These are phyloP conservation scores for Melocanna baccifera DNA, from an alignment of 176 grass and related monocot species.

Conservation along the genomic window DNA sequence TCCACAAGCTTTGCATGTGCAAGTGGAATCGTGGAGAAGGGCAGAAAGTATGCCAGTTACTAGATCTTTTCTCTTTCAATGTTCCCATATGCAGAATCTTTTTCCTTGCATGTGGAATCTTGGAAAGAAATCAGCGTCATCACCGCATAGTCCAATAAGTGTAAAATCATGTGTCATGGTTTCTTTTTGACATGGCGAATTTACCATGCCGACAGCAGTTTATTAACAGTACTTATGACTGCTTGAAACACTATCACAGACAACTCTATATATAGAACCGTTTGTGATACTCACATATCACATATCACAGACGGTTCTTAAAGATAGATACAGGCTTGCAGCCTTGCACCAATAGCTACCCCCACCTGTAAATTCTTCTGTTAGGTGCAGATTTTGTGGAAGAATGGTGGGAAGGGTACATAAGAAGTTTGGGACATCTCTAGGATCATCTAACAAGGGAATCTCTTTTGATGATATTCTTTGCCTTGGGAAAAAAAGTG, in stretches of 20 bases:
- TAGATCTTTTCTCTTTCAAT: slow-evolving; percentile 33
- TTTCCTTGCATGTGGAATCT: slow-evolving; percentile 14
- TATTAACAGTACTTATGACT: not conserved
- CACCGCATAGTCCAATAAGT: not conserved
- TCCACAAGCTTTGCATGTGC: slow-evolving; percentile 31
- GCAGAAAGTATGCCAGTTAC: slow-evolving; percentile 33
- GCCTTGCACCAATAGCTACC: not conserved
- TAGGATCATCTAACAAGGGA: slow-evolving; percentile 12
- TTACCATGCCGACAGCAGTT: not conserved
- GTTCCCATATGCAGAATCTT: slow-evolving; percentile 15
- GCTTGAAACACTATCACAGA: too few relatives aligned
- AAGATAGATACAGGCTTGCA: not conserved
- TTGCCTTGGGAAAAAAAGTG: not conserved
- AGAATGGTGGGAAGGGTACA: not conserved
- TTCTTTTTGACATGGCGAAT: slow-evolving; percentile 11
- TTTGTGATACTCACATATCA: too few relatives aligned
- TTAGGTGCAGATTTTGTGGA: not conserved
- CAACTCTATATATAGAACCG: too few relatives aligned
- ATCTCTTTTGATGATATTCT: slow-evolving; percentile 18
- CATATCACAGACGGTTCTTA: too few relatives aligned
- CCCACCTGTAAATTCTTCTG: not conserved
- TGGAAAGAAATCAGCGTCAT: slow-evolving; percentile 11
- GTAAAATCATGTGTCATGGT: slow-evolving; percentile 5
- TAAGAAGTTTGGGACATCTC: slow-evolving; percentile 6
- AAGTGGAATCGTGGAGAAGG: slow-evolving; percentile 37